phyloP scores from a whole-genome alignment of 768 basidiomycete species.

The Rhizopogon roseolus region DNA sequence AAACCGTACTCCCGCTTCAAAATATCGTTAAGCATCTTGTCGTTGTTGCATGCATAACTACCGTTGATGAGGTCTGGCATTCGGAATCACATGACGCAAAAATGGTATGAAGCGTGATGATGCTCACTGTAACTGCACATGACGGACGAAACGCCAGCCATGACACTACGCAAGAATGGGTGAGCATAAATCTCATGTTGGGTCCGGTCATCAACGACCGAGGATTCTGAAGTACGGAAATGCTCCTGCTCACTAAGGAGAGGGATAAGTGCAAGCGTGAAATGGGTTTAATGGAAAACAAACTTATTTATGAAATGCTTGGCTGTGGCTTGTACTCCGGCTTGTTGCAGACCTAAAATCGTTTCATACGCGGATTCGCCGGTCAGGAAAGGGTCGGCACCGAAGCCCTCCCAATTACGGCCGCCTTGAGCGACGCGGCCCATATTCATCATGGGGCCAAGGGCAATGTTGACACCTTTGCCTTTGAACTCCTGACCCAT shows the following conservation, averaged over 20 bases:
- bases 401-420: constrained; percentile 87
- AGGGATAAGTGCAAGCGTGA: constrained; percentile 17
- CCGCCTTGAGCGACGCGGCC: constrained; percentile 67
- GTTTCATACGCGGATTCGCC: constrained; percentile 76
- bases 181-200: constrained; percentile 72
- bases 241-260: constrained; percentile 62
- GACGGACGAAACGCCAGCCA: constrained; percentile 67
- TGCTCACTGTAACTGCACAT: constrained; percentile 75
- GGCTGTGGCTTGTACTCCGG: constrained; percentile 74
- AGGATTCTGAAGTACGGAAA: constrained; percentile 47
- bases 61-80: constrained; percentile 57
- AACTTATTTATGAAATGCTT: constrained; percentile 75
- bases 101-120: not conserved
- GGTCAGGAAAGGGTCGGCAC: constrained; percentile 75
- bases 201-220: constrained; percentile 77
- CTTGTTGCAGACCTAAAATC: constrained; percentile 67
- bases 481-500: constrained; percentile 65
- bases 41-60: constrained; percentile 73
- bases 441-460: constrained; percentile 74
- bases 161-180: constrained; percentile 64
- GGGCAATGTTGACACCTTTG: constrained; percentile 52
- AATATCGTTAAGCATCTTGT: constrained; percentile 66
- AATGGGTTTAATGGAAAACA: not conserved
- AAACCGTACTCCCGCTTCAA: constrained; percentile 74
- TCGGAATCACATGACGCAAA: constrained; percentile 1